These are phyloP conservation scores for Isabelozyma pseudorhagii DNA, from an alignment of 805 yeast genomes.

Conservation along the genomic window DNA sequence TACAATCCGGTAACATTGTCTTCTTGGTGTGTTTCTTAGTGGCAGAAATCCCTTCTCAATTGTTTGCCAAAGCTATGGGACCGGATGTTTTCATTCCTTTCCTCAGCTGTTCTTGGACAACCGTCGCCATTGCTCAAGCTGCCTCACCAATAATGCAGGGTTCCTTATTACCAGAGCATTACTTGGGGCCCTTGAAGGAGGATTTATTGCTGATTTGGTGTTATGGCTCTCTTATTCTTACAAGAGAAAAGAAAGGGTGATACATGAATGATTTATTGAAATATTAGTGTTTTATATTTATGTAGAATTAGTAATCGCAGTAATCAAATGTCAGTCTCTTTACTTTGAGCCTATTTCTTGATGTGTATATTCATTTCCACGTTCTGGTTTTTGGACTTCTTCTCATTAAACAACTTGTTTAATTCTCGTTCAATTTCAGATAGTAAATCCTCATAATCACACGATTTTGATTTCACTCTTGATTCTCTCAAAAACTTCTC, in stretches of 20 bases:
- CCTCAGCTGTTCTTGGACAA: conserved; percentile 13
- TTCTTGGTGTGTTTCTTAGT: conserved; percentile 9
- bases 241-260: conserved; percentile 23
- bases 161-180: conserved; percentile 45
- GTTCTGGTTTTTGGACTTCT: background rate
- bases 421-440: conserved; percentile 66
- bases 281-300: too few species aligned
- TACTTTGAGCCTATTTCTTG: background rate
- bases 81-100: conserved; percentile 13
- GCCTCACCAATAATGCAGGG: conserved; percentile 40
- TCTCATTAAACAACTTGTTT: conserved; percentile 44
- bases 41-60: conserved; percentile 9
- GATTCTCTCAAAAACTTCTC: conserved; percentile 64
- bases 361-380: background rate
- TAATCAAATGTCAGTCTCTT: too few species aligned
- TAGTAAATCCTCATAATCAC: conserved; percentile 61
- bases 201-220: conserved; percentile 43
- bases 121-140: conserved; percentile 12
- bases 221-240: conserved; percentile 39
- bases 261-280: background rate
- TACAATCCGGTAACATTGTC: conserved; percentile 7
- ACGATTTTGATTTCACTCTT: conserved; percentile 62
- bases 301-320: too few species aligned
- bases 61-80: conserved; percentile 5
- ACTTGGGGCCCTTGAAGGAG: conserved; percentile 46